Base-by-base conservation (phyloP, 1,139 yeast genomes). In the Lodderomyces metapsilosis region DNA sequence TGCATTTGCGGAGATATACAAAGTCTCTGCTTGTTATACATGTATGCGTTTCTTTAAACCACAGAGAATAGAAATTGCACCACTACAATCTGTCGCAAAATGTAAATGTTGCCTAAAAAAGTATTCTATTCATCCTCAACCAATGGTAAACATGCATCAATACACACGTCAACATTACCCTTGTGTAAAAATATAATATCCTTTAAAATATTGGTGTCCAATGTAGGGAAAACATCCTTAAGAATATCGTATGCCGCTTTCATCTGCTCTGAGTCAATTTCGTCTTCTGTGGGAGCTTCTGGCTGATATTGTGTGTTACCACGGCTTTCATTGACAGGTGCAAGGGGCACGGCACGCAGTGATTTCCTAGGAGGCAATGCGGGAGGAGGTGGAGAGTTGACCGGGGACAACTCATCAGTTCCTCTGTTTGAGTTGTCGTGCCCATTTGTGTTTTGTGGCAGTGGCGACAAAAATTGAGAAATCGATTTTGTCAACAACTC, bases 161-260 rank as follows among this genome's bases (percentile, higher is more conserved):
- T 85, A 40, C 92, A 84, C 8, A 75, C 76, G 20, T 91, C 95
- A 16, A 86, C 73, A 40, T 84, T 71, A 17, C 87, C 86, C 42
- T 80, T 74, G 55, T 84, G 84, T 58, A 84, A 79, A 2, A 68
- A 65, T 22, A 88, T 74, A 3, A 89, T 83, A 56, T 89, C 96
- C 41, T 73, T 78, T 40, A 89, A 71, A 1, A 89, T 68, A 1
- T 78, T 84, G 32, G 67, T 66, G 51, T 88, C 96, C 45, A 88
- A 65, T 28, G 68, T 69, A 1, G 96, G 95, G 61, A 89, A 88
- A 79, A 89, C 86, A 42, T 81, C 82, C 23, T 66, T 66, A 39
- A 89, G 66, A 2, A 78, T 76, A 3, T 64, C 65, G 38, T 61
- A 68, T 0, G 68, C 56, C 30, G 57, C 56, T 23, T 59, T 56